phyloP scores from a whole-genome alignment of 2,329 filamentous ascomycete genomes.

The Botrytis squamosa region DNA sequence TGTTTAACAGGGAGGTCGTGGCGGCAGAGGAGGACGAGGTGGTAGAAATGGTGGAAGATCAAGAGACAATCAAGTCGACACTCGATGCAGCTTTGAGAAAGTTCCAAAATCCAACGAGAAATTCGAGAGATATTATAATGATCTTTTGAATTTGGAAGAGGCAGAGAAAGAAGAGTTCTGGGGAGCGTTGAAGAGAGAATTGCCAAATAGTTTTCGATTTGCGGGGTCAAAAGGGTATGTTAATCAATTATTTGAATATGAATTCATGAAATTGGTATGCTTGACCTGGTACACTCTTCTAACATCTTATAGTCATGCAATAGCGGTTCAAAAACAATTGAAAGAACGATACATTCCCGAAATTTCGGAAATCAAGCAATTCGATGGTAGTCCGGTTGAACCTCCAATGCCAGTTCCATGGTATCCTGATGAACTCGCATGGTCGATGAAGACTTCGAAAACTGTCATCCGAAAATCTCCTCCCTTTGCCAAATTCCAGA shows the following conservation, averaged over 20 bases:
- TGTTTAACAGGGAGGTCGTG: constrained; percentile 25
- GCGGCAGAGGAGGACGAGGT: constrained; percentile 31
- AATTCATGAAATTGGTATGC: constrained; percentile 10
- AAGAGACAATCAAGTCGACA: constrained; percentile 42
- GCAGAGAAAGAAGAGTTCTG: constrained; percentile 81
- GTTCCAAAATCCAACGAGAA: constrained; percentile 78
- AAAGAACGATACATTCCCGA: constrained; percentile 87
- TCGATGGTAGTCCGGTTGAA: constrained; percentile 78
- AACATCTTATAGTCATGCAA: constrained; percentile 67
- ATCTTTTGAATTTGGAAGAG: constrained; percentile 70
- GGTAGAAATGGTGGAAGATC: constrained; percentile 30
- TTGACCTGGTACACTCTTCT: constrained; percentile 10
- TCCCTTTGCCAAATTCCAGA: constrained; percentile 93
- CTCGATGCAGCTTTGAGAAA: constrained; percentile 49
- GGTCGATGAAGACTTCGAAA: constrained; percentile 98
- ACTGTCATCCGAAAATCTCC: constrained; percentile 91
- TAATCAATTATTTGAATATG: background rate
- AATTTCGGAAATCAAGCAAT: constrained; percentile 78
- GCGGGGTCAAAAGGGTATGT: constrained; percentile 85
- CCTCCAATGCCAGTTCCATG: constrained; percentile 80
- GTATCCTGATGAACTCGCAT: constrained; percentile 94
- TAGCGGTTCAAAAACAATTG: constrained; percentile 84
- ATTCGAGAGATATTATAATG: constrained; percentile 84
- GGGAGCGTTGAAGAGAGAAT: constrained; percentile 75
- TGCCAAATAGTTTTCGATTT: constrained; percentile 97